phyloP scores from a whole-genome alignment of 208 protist genomes.

The Leishmania gerbilli region DNA sequence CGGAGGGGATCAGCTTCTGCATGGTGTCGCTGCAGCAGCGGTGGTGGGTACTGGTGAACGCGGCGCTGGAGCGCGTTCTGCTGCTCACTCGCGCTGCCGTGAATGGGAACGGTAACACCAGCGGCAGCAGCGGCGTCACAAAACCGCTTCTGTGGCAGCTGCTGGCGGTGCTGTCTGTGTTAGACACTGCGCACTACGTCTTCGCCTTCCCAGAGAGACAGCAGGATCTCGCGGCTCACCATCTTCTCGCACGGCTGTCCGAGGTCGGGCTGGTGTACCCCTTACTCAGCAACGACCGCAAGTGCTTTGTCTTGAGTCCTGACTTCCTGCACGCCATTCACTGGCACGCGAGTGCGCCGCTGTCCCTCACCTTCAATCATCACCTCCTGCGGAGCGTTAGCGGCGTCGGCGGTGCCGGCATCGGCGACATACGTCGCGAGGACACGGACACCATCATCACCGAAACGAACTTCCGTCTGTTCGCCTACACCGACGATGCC shows the following conservation, averaged over 20 bases:
- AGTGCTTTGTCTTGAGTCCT: conserved; percentile 77
- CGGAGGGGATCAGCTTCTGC: conserved; percentile 78
- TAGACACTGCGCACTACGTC: conserved; percentile 58
- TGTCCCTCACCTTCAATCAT: conserved; percentile 61
- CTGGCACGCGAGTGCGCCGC: conserved; percentile 62
- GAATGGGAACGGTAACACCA: conserved; percentile 1
- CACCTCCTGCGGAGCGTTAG: conserved; percentile 14
- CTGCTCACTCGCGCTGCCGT: conserved; percentile 25
- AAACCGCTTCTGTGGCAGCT: conserved; percentile 73
- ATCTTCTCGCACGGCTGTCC: conserved; percentile 72
- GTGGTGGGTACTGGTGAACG: conserved; percentile 83
- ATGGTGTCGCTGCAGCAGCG: conserved; percentile 87
- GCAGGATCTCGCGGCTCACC: conserved; percentile 59
- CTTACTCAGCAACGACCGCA: conserved; percentile 39
- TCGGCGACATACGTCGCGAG: conserved; percentile 58
- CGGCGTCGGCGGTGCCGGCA: neutral
- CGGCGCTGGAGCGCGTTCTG: conserved; percentile 72
- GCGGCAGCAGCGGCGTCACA: conserved; percentile 20
- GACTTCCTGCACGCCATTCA: conserved; percentile 77
- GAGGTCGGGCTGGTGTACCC: conserved; percentile 86
- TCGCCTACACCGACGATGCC: conserved; percentile 80
- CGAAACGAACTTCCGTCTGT: conserved; percentile 91
- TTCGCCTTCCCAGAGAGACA: conserved; percentile 63
- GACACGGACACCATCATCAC: conserved; percentile 92
- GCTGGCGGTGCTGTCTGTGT: conserved; percentile 60